phyloP scores from a whole-genome alignment of 768 basidiomycete species.

The Mycena leptocephala region DNA sequence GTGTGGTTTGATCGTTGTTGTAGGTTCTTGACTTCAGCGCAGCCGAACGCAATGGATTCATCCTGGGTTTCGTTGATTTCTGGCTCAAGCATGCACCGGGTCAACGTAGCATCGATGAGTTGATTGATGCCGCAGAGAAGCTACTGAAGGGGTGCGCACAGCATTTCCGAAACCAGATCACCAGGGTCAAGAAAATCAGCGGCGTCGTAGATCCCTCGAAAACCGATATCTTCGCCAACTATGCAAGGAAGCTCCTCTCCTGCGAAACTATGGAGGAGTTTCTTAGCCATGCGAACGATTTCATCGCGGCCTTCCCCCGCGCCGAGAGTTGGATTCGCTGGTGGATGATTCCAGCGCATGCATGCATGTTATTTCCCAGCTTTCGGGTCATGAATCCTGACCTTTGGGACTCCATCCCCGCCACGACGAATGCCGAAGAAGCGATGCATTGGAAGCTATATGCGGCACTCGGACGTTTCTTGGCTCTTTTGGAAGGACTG shows the following conservation, averaged over 20 bases:
- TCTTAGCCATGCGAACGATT: neutral
- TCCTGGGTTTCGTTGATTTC: constrained; percentile 46
- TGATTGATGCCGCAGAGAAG: constrained; percentile 11
- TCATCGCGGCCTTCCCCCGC: neutral
- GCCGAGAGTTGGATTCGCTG: neutral
- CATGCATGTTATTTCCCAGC: neutral
- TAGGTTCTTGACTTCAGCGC: constrained; percentile 55
- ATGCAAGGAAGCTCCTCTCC: neutral
- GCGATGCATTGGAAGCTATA: no score
- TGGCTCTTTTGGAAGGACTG: no score
- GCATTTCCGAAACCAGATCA: constrained; percentile 47
- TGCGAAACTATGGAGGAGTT: neutral
- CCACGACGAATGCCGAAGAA: no score
- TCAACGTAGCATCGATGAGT: constrained; percentile 9
- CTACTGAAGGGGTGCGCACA: constrained; percentile 48
- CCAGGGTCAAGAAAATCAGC: constrained; percentile 41
- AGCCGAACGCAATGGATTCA: constrained; percentile 50
- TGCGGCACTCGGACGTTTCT: no score
- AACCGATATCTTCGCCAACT: constrained; percentile 31
- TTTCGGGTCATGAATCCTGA: no score
- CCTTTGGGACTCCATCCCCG: no score
- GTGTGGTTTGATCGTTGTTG: no score
- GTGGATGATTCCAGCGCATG: neutral
- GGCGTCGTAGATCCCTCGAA: constrained; percentile 33
- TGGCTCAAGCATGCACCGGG: constrained; percentile 25